A percentile compares a stretch with the other conserved stretches of the same genome.
Evolutionary conservation across 495 filamentous ascomycete species (phyloP).

Genomic region (Bathelium albidoporum): DNA sequence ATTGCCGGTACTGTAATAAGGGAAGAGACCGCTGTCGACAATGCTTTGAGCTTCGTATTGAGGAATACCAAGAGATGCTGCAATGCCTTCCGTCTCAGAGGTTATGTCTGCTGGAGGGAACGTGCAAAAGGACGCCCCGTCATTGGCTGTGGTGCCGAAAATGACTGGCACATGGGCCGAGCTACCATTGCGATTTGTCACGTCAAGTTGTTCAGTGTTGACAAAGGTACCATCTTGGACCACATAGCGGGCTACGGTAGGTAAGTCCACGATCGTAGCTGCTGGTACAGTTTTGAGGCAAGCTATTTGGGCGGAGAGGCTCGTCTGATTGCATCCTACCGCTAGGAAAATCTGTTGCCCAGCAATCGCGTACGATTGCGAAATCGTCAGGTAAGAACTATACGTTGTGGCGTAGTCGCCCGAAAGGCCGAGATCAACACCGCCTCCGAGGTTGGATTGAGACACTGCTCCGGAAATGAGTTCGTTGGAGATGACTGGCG

Average conservation of each 20-base stretch:
- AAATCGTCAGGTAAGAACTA: conserved; percentile 38
- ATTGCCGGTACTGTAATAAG: conserved; percentile 32
- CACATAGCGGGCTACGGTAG: conserved; percentile 34
- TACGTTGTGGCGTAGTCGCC: conserved; percentile 40
- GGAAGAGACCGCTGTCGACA: conserved; percentile 35
- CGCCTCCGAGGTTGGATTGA: conserved; percentile 39
- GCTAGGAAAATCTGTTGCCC: conserved; percentile 31
- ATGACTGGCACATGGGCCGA: conserved; percentile 34
- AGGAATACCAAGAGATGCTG: conserved; percentile 30
- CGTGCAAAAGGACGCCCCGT: conserved; percentile 34
- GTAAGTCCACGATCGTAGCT: conserved; percentile 21
- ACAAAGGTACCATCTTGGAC: conserved; percentile 38
- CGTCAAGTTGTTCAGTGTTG: conserved; percentile 31
- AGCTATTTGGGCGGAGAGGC: conserved; percentile 28
- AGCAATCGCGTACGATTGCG: conserved; percentile 30
- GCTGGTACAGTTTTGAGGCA: conserved; percentile 33
- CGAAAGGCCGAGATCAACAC: conserved; percentile 28
- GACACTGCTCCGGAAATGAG: conserved; percentile 32
- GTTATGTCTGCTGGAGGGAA: conserved; percentile 31
- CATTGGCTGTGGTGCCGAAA: conserved; percentile 33
- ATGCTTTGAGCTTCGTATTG: conserved; percentile 29
- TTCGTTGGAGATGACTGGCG: conserved; percentile 32
- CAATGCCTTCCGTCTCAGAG: conserved; percentile 26
- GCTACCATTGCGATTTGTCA: conserved; percentile 25
- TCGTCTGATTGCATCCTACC: conserved; percentile 29